phyloP scores from a whole-genome alignment of 2,329 filamentous ascomycete species.

The Cladophialophora bantiana region DNA sequence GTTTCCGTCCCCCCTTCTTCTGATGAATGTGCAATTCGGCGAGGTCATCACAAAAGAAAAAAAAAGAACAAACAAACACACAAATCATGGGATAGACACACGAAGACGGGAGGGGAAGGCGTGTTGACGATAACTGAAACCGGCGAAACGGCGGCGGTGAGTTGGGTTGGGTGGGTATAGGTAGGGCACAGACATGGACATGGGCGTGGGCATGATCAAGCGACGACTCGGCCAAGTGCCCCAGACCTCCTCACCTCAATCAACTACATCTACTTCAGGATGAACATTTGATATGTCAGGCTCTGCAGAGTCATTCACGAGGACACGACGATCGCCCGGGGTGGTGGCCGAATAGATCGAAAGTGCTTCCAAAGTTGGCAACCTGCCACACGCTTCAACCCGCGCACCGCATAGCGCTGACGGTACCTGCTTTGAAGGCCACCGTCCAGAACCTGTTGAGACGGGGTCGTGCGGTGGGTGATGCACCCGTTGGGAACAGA shows the following conservation, averaged over 20 bases:
- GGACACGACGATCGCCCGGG: neutral
- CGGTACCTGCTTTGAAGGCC: slow-evolving; percentile 18
- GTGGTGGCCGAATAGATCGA: neutral
- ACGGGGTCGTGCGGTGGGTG: neutral
- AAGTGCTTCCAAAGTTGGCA: neutral
- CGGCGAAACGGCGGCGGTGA: neutral
- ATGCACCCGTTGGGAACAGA: neutral
- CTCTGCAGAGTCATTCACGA: slow-evolving; percentile 1
- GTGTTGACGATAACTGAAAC: neutral
- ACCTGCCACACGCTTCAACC: slow-evolving; percentile 12
- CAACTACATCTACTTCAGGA: slow-evolving; percentile 16
- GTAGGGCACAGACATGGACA: neutral
- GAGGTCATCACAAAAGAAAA: neutral
- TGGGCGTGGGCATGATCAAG: no score
- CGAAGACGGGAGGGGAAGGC: neutral
- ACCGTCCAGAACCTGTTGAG: neutral
- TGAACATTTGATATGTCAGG: slow-evolving; percentile 16
- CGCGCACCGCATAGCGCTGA: slow-evolving; percentile 18
- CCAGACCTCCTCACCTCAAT: neutral
- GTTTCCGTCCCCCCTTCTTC: neutral
- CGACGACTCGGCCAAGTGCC: no score
- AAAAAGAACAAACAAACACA: neutral
- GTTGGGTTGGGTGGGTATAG: neutral
- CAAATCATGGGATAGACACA: neutral
- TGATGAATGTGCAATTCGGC: neutral